Evolutionary conservation across 2,329 filamentous ascomycete genomes (phyloP).

Genomic region (Cordyceps javanica): DNA sequence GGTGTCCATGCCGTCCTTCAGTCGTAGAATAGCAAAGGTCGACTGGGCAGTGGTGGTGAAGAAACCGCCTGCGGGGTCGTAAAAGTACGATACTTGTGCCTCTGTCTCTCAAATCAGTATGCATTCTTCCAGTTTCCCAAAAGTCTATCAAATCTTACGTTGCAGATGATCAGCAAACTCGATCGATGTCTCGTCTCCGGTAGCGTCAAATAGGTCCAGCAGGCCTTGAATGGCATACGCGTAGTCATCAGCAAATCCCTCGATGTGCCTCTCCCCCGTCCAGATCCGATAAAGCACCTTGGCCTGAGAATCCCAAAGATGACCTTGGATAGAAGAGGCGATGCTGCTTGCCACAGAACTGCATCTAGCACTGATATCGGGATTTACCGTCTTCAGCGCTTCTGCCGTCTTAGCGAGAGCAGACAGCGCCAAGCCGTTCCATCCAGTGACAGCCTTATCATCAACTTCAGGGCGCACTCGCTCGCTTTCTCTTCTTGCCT

Average conservation of each 20-base stretch:
- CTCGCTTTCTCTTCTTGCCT: slow-evolving; percentile 64
- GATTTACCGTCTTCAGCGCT: slow-evolving; percentile 56
- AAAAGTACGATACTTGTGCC: slow-evolving; percentile 70
- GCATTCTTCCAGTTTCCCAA: not conserved
- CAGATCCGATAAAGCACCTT: slow-evolving; percentile 69
- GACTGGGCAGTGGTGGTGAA: slow-evolving; percentile 62
- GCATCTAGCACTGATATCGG: slow-evolving; percentile 53
- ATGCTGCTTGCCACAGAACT: slow-evolving; percentile 60
- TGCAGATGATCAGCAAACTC: slow-evolving; percentile 79
- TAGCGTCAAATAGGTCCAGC: slow-evolving; percentile 77
- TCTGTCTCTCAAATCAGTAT: slow-evolving; percentile 34
- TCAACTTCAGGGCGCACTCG: slow-evolving; percentile 74
- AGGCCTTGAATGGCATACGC: slow-evolving; percentile 80
- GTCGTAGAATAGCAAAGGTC: slow-evolving; percentile 68
- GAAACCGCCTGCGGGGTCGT: slow-evolving; percentile 65
- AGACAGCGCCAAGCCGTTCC: slow-evolving; percentile 84
- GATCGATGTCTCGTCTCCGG: slow-evolving; percentile 68
- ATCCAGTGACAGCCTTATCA: slow-evolving; percentile 79
- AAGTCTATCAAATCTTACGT: slow-evolving; percentile 38
- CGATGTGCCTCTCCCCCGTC: slow-evolving; percentile 55
- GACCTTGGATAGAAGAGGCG: slow-evolving; percentile 63
- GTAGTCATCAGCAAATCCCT: slow-evolving; percentile 89
- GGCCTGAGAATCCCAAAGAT: slow-evolving; percentile 62
- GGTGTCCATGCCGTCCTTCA: slow-evolving; percentile 95
- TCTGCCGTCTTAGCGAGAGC: slow-evolving; percentile 71